These are phyloP conservation scores for Aspergillus oerlinghausenensis DNA, from an alignment of 2,329 filamentous ascomycete genomes.

Conservation along the genomic window DNA sequence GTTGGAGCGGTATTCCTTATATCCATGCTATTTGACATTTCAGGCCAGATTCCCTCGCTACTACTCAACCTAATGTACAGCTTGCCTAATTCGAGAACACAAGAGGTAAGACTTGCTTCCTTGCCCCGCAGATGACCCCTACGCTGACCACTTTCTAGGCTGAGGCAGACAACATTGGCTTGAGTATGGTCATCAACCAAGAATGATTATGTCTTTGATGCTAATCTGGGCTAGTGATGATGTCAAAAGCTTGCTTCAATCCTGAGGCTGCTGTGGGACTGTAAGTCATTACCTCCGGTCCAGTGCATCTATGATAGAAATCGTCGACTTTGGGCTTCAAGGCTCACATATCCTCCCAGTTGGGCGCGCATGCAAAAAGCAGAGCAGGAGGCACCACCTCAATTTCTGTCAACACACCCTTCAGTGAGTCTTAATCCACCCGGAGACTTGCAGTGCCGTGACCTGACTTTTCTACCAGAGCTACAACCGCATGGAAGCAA, in stretches of 20 bases:
- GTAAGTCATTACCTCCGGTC: constrained; percentile 21
- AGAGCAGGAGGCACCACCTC: constrained; percentile 45
- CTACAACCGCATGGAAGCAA: constrained; percentile 53
- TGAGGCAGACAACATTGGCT: constrained; percentile 59
- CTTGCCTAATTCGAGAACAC: constrained; percentile 52
- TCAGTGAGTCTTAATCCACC: constrained; percentile 29
- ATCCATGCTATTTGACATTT: constrained; percentile 37
- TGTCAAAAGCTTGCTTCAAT: constrained; percentile 58
- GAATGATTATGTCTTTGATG: background rate
- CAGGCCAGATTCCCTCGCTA: constrained; percentile 34
- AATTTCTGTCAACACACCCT: constrained; percentile 59
- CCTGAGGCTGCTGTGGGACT: constrained; percentile 53
- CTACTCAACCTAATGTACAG: constrained; percentile 48
- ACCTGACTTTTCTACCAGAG: constrained; percentile 25
- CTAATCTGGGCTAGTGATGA: constrained; percentile 48
- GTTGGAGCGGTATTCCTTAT: constrained; percentile 24
- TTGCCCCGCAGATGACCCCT: background rate
- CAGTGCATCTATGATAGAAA: background rate
- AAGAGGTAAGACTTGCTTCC: constrained; percentile 43
- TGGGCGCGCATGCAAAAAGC: constrained; percentile 50
- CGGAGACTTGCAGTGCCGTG: background rate
- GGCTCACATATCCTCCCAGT: constrained; percentile 16
- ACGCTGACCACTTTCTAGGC: constrained; percentile 28
- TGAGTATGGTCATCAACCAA: constrained; percentile 33
- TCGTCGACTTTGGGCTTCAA: background rate